These are phyloP conservation scores for Cladosporium sp. DNA, from an alignment of 2,329 filamentous ascomycete species.

Conservation along the genomic window DNA sequence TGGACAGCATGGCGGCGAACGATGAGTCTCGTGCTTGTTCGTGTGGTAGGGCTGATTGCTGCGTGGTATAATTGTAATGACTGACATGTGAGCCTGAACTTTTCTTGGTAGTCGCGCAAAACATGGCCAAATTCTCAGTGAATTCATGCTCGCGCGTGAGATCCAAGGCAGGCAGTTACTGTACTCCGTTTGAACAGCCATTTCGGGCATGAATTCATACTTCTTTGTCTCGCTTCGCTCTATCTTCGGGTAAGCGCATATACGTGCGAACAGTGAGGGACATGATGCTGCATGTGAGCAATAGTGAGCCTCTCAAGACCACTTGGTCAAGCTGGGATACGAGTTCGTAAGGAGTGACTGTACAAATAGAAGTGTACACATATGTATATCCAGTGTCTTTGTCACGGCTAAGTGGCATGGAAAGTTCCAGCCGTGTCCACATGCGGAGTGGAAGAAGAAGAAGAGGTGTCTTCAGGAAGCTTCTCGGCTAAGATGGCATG, in stretches of 20 bases:
- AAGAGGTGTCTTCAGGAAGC: neutral
- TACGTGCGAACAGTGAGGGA: neutral
- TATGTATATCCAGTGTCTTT: neutral
- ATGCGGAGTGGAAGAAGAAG: neutral
- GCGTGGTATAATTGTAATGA: neutral
- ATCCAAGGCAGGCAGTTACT: neutral
- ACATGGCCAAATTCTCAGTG: neutral
- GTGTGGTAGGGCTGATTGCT: neutral
- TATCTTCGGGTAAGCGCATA: neutral
- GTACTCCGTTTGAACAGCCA: neutral
- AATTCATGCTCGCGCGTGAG: neutral
- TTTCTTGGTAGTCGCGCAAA: neutral
- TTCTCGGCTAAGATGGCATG: neutral
- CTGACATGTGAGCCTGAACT: neutral
- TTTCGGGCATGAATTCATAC: neutral
- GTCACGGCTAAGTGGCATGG: neutral
- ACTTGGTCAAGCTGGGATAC: neutral
- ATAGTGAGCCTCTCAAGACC: neutral
- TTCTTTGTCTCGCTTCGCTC: neutral
- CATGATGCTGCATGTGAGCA: neutral
- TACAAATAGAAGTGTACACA: neutral
- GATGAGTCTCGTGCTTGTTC: neutral
- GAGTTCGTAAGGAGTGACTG: neutral
- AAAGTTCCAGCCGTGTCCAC: neutral
- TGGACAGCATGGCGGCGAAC: neutral